Conservation (phyloP, 1,284 basidiomycete species). For the Ustilago shanxiensis region DNA sequence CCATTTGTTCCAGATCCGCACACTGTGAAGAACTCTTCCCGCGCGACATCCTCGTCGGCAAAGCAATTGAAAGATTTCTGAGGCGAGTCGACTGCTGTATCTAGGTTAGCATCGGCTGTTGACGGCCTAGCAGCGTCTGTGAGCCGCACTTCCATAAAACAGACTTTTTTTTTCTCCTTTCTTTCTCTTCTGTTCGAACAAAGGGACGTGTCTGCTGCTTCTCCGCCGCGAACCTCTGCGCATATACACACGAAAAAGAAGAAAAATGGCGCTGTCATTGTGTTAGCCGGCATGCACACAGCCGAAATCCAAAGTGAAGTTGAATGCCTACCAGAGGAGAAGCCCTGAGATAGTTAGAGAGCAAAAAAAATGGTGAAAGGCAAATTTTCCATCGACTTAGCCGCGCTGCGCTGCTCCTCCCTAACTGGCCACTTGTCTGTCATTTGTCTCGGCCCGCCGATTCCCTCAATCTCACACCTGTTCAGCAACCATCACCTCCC, state of each 20-base stretch:
- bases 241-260: neutral
- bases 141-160: no score
- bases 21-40: neutral
- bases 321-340: no score
- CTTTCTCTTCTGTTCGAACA: neutral
- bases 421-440: neutral
- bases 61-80: no score
- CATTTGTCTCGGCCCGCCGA: neutral
- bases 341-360: no score
- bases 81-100: no score
- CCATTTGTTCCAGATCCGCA: neutral
- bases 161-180: no score
- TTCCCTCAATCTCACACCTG: conserved; percentile 1
- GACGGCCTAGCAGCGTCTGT: neutral
- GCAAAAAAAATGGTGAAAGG: conserved; percentile 4
- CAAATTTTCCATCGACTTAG: conserved; percentile 12
- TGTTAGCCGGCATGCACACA: conserved; percentile 11
- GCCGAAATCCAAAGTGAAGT: neutral
- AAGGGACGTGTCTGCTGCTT: neutral
- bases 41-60: neutral
- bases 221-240: neutral
- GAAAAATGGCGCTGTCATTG: neutral
- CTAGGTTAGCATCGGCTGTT: no score
- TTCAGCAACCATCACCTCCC: conserved; percentile 10
- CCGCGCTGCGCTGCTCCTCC: neutral